These are phyloP conservation scores for Diplodia mutila DNA, from an alignment of 2,329 filamentous ascomycete genomes.

Conservation along the genomic window DNA sequence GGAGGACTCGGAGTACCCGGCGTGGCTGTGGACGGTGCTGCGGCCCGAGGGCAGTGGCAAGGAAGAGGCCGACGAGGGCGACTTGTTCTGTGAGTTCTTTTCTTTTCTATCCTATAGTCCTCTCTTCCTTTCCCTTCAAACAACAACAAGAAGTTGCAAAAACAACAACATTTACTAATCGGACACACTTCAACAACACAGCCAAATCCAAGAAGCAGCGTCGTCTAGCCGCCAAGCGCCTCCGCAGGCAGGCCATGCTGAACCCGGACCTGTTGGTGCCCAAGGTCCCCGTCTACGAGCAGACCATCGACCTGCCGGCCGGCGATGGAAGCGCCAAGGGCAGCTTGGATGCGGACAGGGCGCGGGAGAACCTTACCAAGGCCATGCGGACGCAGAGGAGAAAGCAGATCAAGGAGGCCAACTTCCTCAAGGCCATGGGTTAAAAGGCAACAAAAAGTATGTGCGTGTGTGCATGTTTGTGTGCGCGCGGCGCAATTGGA, in stretches of 20 bases:
- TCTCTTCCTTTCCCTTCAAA: neutral
- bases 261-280: slow-evolving; percentile 65
- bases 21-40: slow-evolving; percentile 78
- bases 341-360: slow-evolving; percentile 50
- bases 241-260: slow-evolving; percentile 64
- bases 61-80: slow-evolving; percentile 61
- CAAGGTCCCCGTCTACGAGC: slow-evolving; percentile 74
- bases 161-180: neutral
- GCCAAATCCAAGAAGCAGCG: slow-evolving; percentile 86
- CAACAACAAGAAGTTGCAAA: no score
- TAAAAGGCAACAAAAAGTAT: slow-evolving; percentile 31
- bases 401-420: slow-evolving; percentile 78
- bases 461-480: no score
- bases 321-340: slow-evolving; percentile 54
- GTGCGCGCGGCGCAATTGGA: neutral
- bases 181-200: slow-evolving; percentile 38
- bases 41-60: slow-evolving; percentile 59
- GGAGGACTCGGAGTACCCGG: slow-evolving; percentile 75
- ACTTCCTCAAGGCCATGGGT: slow-evolving; percentile 80
- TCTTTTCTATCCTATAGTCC: slow-evolving; percentile 31
- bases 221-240: slow-evolving; percentile 69
- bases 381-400: slow-evolving; percentile 76
- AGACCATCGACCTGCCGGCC: slow-evolving; percentile 72
- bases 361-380: slow-evolving; percentile 67
- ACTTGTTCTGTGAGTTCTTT: slow-evolving; percentile 74